phyloP scores from a whole-genome alignment of 78 protist genomes.

The Pigoraptor vietnamica region DNA sequence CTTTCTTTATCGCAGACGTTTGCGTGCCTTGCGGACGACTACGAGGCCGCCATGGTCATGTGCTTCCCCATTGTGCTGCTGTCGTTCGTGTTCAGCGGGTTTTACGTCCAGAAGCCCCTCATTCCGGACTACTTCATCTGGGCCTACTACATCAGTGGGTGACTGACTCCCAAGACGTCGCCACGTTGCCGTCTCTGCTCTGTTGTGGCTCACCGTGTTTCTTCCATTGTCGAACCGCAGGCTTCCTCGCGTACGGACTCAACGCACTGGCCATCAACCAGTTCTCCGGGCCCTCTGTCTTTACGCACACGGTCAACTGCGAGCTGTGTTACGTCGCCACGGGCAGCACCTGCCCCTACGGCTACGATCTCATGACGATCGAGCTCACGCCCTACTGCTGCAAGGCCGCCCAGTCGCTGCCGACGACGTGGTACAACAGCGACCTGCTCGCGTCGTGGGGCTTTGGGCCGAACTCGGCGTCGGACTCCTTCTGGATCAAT shows the following conservation, averaged over 20 bases:
- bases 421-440: not conserved
- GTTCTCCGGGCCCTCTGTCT: not conserved
- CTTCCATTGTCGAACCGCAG: not conserved
- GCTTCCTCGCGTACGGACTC: not conserved
- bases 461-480: not conserved
- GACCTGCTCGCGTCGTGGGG: not conserved
- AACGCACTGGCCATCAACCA: conserved; percentile 29
- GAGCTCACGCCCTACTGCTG: not conserved
- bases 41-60: not conserved
- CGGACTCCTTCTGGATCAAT: not conserved
- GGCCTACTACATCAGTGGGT: conserved; percentile 18
- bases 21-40: conserved; percentile 5
- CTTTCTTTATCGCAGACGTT: conserved; percentile 16
- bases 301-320: not conserved
- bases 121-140: conserved; percentile 49
- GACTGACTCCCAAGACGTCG: not conserved
- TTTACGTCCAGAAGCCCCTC: conserved; percentile 13
- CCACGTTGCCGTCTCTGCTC: not conserved
- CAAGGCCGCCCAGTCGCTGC: not conserved
- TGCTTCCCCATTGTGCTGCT: conserved; percentile 17
- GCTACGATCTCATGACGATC: not conserved
- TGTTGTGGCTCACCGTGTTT: not conserved
- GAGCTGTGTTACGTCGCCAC: not conserved
- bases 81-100: conserved; percentile 23
- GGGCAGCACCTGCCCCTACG: not conserved